A percentile compares a stretch with the other conserved stretches of the same genome.
Evolutionary conservation across 2,329 filamentous ascomycete genomes (phyloP).

Genomic region (Alternaria brassicae): DNA sequence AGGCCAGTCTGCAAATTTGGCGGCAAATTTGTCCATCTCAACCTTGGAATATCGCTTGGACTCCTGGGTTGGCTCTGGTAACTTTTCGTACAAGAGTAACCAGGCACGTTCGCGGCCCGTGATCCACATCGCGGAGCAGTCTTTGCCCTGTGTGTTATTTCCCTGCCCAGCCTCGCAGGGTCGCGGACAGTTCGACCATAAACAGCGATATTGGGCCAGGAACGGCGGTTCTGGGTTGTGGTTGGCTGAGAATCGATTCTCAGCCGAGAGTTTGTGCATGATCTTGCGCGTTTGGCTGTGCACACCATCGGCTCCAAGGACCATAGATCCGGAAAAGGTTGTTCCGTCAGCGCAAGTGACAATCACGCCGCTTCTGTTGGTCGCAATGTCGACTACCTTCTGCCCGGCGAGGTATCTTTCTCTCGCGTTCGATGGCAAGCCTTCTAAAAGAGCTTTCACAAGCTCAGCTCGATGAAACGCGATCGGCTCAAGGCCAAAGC

Average conservation of each 20-base stretch:
- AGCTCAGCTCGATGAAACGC: slow-evolving; percentile 3
- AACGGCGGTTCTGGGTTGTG: slow-evolving; percentile 1
- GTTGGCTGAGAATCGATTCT: not conserved
- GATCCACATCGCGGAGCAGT: not conserved
- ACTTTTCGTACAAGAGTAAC: slow-evolving; percentile 1
- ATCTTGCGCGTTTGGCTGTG: slow-evolving; percentile 5
- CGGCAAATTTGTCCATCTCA: not conserved
- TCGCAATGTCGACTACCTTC: not conserved
- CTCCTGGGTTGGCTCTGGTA: not conserved
- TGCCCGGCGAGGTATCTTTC: not conserved
- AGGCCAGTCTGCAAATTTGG: slow-evolving; percentile 4
- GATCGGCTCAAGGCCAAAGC: not conserved
- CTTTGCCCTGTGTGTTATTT: not conserved
- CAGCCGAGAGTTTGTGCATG: not conserved
- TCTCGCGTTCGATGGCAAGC: not conserved
- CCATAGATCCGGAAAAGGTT: not conserved
- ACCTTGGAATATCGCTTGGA: not conserved
- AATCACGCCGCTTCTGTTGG: not conserved
- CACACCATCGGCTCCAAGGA: not conserved
- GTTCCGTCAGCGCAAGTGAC: not conserved
- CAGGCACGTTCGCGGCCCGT: slow-evolving; percentile 2
- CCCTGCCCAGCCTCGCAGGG: not conserved
- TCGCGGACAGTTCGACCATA: not conserved
- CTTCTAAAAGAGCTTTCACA: not conserved
- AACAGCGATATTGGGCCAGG: not conserved